Evolutionary conservation across 2,329 filamentous ascomycete species (phyloP).

Genomic region (Drechslera avenae): DNA sequence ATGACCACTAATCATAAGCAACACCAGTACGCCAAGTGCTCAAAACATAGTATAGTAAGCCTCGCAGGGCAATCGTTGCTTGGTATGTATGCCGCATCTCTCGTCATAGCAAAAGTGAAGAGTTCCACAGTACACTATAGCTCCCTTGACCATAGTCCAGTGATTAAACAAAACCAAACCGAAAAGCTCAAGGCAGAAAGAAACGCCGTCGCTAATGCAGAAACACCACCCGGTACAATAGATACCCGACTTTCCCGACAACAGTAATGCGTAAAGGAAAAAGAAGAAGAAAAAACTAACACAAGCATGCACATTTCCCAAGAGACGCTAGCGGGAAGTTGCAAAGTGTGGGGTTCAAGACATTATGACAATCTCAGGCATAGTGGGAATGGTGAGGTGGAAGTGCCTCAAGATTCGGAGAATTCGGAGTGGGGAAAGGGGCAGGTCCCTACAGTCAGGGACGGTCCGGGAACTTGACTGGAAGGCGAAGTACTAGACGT

Average conservation of each 20-base stretch:
- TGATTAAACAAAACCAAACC: not conserved
- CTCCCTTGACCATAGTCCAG: no score
- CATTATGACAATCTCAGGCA: not conserved
- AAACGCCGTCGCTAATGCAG: slow-evolving; percentile 43
- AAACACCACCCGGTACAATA: slow-evolving; percentile 19
- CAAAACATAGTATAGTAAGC: slow-evolving; percentile 3
- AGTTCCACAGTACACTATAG: no score
- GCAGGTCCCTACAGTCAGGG: slow-evolving; percentile 1
- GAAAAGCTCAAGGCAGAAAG: not conserved
- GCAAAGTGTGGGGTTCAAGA: not conserved
- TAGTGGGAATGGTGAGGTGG: not conserved
- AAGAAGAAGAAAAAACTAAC: not conserved
- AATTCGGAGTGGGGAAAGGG: slow-evolving; percentile 5
- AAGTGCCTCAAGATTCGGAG: slow-evolving; percentile 19
- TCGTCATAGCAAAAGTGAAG: not conserved
- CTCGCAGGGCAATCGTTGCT: slow-evolving; percentile 11
- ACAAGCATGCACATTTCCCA: slow-evolving; percentile 1
- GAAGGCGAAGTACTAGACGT: not conserved
- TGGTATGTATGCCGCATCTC: not conserved
- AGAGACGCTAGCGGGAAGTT: slow-evolving; percentile 7
- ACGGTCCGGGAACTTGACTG: not conserved
- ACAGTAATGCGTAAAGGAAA: slow-evolving; percentile 10
- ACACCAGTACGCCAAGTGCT: not conserved
- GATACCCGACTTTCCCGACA: slow-evolving; percentile 1
- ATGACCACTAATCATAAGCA: no score